Conservation (phyloP, 371 early-diverging fungal genomes). For the Mucor saturninus region DNA sequence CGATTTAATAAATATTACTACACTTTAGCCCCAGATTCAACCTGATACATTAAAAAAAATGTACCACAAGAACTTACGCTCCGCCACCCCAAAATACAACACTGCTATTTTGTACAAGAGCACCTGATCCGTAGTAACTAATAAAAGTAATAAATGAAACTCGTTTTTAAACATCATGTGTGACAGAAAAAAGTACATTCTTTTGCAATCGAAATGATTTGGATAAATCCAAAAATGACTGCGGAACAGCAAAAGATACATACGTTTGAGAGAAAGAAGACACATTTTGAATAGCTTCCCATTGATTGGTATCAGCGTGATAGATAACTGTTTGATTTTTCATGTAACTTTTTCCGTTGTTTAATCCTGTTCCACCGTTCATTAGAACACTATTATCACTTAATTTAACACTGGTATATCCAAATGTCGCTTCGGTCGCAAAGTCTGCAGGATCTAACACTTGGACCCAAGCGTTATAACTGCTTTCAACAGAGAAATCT, state of each 20-base stretch:
- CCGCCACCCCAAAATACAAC: constrained; percentile 17
- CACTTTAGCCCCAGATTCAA: too few species aligned
- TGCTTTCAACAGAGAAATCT: constrained; percentile 6
- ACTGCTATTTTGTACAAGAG: constrained; percentile 3
- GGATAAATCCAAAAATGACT: not conserved
- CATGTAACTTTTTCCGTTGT: constrained; percentile 5
- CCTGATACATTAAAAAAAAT: not conserved
- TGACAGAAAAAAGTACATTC: not conserved
- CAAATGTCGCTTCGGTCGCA: constrained; percentile 4
- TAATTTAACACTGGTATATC: constrained; percentile 16
- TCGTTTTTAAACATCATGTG: not conserved
- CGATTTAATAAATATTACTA: not conserved
- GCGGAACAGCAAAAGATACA: not conserved
- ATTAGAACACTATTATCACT: constrained; percentile 9
- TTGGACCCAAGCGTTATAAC: constrained; percentile 6
- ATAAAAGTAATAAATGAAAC: not conserved
- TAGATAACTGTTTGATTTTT: constrained; percentile 17
- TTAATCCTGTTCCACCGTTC: constrained; percentile 18
- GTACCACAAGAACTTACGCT: constrained; percentile 1
- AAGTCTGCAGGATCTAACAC: constrained; percentile 5
- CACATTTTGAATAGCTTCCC: constrained; percentile 11
- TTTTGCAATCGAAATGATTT: not conserved
- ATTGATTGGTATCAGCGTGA: constrained; percentile 13
- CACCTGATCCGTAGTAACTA: constrained; percentile 24
- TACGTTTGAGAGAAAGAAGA: constrained; percentile 16